Evolutionary conservation across 371 early-diverging fungal species (phyloP).

Genomic region (Lichtheimia ornata): DNA sequence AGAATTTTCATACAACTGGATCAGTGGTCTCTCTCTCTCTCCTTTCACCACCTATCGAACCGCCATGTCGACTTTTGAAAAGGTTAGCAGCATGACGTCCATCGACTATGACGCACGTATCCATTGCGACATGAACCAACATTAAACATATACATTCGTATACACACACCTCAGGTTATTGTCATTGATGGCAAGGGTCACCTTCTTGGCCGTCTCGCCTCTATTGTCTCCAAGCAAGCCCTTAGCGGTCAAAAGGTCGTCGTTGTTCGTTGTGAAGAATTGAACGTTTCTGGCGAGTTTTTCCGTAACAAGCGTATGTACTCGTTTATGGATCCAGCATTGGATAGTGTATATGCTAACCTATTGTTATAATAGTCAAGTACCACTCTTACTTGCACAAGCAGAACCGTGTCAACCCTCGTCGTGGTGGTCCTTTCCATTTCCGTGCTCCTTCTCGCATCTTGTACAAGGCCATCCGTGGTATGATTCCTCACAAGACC

Average conservation of each 20-base stretch:
- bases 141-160: too few species aligned
- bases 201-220: constrained; percentile 98
- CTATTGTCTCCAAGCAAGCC: constrained; percentile 98
- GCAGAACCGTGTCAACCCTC: constrained; percentile 99
- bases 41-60: constrained; percentile 6
- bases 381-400: constrained; percentile 98
- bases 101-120: background rate
- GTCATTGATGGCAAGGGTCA: constrained; percentile 99
- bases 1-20: too few species aligned
- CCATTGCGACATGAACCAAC: too few species aligned
- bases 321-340: background rate
- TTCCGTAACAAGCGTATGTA: constrained; percentile 97
- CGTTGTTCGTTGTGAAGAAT: constrained; percentile 98
- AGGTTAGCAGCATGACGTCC: constrained; percentile 22
- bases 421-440: constrained; percentile 97
- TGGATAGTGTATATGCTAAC: background rate
- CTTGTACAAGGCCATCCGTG: constrained; percentile 97
- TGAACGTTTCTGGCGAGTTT: constrained; percentile 98
- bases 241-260: constrained; percentile 98
- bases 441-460: constrained; percentile 99
- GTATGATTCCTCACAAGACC: constrained; percentile 99
- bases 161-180: constrained; percentile 78
- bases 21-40: too few species aligned
- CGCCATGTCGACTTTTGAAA: constrained; percentile 49
- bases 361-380: constrained; percentile 68